Evolutionary conservation across 192 early-diverging fungal genomes (phyloP).

Genomic region (Backusella westeae): DNA sequence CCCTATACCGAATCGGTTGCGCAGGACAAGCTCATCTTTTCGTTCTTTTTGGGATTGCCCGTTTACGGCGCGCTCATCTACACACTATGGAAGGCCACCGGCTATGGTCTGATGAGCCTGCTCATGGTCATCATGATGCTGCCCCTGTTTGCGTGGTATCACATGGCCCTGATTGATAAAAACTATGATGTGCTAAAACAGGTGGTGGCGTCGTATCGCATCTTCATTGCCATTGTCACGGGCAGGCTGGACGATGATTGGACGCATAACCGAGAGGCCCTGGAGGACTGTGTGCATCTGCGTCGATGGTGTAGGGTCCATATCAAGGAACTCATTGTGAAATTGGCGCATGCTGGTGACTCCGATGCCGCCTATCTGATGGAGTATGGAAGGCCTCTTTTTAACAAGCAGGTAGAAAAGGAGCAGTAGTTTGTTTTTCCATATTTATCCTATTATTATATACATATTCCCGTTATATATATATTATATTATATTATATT

Average conservation of each 20-base stretch:
- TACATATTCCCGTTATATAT: not conserved
- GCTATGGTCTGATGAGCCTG: constrained; percentile 25
- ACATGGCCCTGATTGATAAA: constrained; percentile 38
- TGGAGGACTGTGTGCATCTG: constrained; percentile 21
- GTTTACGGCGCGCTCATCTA: constrained; percentile 34
- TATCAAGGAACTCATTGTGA: constrained; percentile 1
- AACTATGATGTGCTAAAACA: constrained; percentile 37
- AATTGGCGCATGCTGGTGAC: constrained; percentile 2
- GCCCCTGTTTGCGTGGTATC: constrained; percentile 46
- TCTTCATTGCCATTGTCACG: constrained; percentile 31
- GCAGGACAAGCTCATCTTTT: constrained; percentile 41
- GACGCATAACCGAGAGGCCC: constrained; percentile 8
- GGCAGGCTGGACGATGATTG: not conserved
- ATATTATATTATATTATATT: not conserved
- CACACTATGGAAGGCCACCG: constrained; percentile 25
- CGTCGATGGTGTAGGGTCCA: constrained; percentile 24
- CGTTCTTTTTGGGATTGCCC: constrained; percentile 17
- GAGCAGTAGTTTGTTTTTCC: not conserved
- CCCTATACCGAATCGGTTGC: constrained; percentile 41
- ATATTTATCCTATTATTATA: not conserved
- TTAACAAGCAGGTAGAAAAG: constrained; percentile 4
- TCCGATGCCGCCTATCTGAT: constrained; percentile 12
- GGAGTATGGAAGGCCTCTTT: constrained; percentile 16
- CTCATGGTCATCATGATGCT: constrained; percentile 21
- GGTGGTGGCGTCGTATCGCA: constrained; percentile 33